Evolutionary conservation across 176 grass and related monocot species (phyloP), one percentile per base, ranked within the genome.

Genomic region (Oryza officinalis): DNA sequence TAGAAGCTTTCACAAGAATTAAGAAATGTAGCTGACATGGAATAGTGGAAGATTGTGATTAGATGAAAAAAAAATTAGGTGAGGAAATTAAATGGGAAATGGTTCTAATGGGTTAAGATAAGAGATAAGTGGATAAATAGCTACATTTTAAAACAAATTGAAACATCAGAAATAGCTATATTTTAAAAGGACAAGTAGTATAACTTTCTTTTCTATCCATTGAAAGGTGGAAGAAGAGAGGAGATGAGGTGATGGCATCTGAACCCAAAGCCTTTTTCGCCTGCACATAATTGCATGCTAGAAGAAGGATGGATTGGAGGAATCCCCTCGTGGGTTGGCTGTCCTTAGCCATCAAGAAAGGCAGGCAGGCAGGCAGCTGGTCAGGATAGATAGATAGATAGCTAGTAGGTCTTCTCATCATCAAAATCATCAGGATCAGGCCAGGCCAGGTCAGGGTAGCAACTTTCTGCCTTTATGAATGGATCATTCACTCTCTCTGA

Each of bases 401-500:
- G 22, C 6, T 69, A 52, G 32, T 11, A 69, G 63, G 84, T 28
- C 52, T 27, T 32, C 69, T 52, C 67, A 31, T 65, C 37, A 50
- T 65, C 40, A 37, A 40, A 54, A 31, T 75, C 38, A 50, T 65
- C 40, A 38, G 1, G 6, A 14, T 33, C 76, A 77, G 57, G 77
- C n/a, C 18, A 61, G 68, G 6, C 10, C 81, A 65, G 37, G 18
- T 15, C 37, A 54, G 50, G 18, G 15, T 45, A 38, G 37, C 6
- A 43, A 35, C 78, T 81, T 87, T 61, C 31, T 81, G 85, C 78
- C 85, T 81, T 87, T 69, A 81, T 81, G 84, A 72, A 67, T 28
- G 76, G 30, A 73, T 74, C 76, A 66, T 27, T 37, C n/a, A 2
- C 6, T 5, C 61, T n/a, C 23, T 69, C 37, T 8, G 37, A 32